Evolutionary conservation across 1,284 basidiomycete genomes (phyloP), one percentile per base, ranked within the genome.

Genomic region (Ganoderma sinense): DNA sequence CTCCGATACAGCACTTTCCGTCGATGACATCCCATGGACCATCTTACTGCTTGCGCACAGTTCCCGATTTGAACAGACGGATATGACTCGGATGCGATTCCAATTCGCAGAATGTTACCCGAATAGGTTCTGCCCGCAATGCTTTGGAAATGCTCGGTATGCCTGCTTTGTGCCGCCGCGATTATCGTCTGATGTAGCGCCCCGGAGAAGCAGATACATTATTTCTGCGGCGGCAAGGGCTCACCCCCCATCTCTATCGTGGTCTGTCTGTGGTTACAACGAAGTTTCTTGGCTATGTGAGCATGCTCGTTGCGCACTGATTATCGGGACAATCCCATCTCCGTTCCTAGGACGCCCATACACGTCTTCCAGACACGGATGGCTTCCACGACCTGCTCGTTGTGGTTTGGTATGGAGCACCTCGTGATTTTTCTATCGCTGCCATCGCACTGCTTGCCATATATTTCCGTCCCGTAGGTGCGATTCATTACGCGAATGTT

Each of bases 371-470:
- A 43, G 56, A 59, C 56, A 39, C 0, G 33, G 3, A 11, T 39
- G 56, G 36, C 23, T 40, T 20, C 18, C 55, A 40, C 36, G 31
- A 39, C 40, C 31, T 45, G 43, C 26, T 48, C 29, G 45, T 63
- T 33, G 41, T 36, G 41, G 43, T 63, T 48, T 43, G 60, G 26
- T 36, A 23, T 6, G 20, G 4, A 16, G 20, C 16, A 31, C 23
- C n/a, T 23, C 23, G 62, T 64, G 62, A 29, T 48, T 53, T n/a
- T 36, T 36, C 48, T 64, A 64, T 64, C 36, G 41, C n/a, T n/a
- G 20, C 48, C 51, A 55, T 55, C 51, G 13, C 33, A 45, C 43
- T 36, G 62, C 13, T 53, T 53, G 48, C 45, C 48, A 64, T 4
- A n/a, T 36, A 39, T 13, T 53, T 23, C 20, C 5, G 48, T 40